These are phyloP conservation scores for Emmonsiellopsis sp. DNA, from an alignment of 2,329 filamentous ascomycete species.

Conservation along the genomic window DNA sequence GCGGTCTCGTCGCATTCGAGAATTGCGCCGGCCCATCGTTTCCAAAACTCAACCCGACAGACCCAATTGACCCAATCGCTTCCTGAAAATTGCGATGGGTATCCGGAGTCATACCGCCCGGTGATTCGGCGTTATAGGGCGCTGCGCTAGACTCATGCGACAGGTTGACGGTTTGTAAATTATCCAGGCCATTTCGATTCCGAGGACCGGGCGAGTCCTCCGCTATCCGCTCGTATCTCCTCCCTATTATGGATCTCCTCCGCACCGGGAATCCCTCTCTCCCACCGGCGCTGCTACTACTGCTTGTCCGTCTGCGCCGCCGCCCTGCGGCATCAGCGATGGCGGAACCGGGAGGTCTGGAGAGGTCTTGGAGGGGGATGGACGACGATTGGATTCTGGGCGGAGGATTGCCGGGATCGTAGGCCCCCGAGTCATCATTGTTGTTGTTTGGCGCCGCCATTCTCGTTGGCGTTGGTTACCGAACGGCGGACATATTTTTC, in stretches of 20 bases:
- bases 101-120: constrained; percentile 11
- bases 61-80: constrained; percentile 32
- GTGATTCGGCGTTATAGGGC: not conserved
- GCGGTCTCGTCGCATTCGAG: not conserved
- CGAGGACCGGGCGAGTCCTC: constrained; percentile 43
- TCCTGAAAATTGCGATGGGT: constrained; percentile 31
- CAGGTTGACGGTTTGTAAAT: constrained; percentile 13
- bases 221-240: constrained; percentile 45
- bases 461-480: constrained; percentile 27
- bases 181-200: constrained; percentile 9
- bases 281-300: constrained; percentile 20
- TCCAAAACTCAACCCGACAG: constrained; percentile 31
- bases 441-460: constrained; percentile 28
- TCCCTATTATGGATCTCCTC: constrained; percentile 29
- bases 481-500: constrained; percentile 31
- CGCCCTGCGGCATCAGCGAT: constrained; percentile 20
- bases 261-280: constrained; percentile 37
- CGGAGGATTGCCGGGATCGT: too few relatives aligned
- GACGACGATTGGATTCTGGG: constrained; percentile 27
- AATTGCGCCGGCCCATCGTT: constrained; percentile 15
- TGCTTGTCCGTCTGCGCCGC: constrained; percentile 18
- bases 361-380: constrained; percentile 63
- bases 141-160: constrained; percentile 14
- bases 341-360: constrained; percentile 25
- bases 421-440: constrained; percentile 22